Evolutionary conservation across 805 yeast species (phyloP), one percentile per base, ranked within the genome.

Genomic region (Zygosaccharomyces kombuchaensis): DNA sequence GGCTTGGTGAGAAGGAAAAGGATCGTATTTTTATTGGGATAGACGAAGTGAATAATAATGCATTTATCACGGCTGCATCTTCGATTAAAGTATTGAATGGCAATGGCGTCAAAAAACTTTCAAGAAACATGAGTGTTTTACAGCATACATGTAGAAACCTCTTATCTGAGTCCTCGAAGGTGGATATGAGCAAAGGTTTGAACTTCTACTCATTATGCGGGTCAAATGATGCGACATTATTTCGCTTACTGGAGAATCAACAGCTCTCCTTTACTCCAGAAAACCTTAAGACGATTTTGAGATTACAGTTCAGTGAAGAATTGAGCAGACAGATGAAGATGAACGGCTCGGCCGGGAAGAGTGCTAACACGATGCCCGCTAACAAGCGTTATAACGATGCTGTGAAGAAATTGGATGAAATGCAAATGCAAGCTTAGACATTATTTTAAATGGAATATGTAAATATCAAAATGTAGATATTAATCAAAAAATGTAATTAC

Each of bases 271-370:
- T 41, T 25, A 41, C 57, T 2, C 35, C 40, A 10, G 53, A 48
- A 16, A 62, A 60, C 36, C 42, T 63, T 23, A 62, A 59, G 41
- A 58, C 51, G 17, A 54, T 62, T 7, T n/a, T 65, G 26, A 54
- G 66, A 46, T 43, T 65, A 26, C 62, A 55, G 31, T 58, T 61
- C 30, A 63, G 67, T 41, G 67, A 63, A 29, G 62, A 61, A 13
- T 25, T 62, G 9, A 50, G 52, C 3, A 52, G 55, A 16, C 64
- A 57, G 44, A 41, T 48, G 6, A 53, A 49, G 34, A 46, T 58
- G 40, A 40, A 52, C 16, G 50, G 55, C 19, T 46, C 52, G 5
- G 40, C 42, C 7, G 45, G 53, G 6, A 47, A 29, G 7, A 52
- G 57, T 30, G 50, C 48, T 2, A 43, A 52, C 13, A 48, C 60